Conservation (phyloP, 805 yeast species). For the Babjeviella inositovora region DNA sequence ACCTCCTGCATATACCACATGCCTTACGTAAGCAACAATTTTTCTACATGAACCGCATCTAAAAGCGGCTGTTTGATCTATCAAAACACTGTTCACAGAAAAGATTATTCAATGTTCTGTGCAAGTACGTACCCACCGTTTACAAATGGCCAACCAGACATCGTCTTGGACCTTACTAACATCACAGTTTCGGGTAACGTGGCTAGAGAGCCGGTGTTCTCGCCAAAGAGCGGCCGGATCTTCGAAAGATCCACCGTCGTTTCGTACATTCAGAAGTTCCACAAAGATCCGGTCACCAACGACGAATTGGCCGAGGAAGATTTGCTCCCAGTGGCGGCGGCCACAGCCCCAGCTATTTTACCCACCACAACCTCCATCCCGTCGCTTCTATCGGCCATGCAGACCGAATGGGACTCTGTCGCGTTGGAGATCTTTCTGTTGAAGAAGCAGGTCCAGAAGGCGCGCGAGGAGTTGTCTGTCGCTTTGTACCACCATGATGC, state of each 20-base stretch:
- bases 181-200: conserved; percentile 54
- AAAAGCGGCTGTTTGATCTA: too few relatives aligned
- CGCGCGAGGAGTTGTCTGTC: conserved; percentile 59
- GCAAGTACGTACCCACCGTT: neutral
- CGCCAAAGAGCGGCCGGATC: conserved; percentile 51
- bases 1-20: too few relatives aligned
- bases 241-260: conserved; percentile 51
- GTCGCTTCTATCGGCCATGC: conserved; percentile 54
- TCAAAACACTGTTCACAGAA: too few relatives aligned
- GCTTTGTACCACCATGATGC: conserved; percentile 83
- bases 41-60: too few relatives aligned
- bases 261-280: conserved; percentile 45
- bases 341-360: conserved; percentile 6
- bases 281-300: conserved; percentile 63
- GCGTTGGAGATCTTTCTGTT: conserved; percentile 68
- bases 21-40: too few relatives aligned
- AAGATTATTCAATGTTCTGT: conserved; percentile 2
- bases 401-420: conserved; percentile 81
- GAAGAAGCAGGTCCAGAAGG: conserved; percentile 49
- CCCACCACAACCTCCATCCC: conserved; percentile 60
- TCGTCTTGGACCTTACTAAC: neutral
- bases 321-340: conserved; percentile 20
- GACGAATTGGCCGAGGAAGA: conserved; percentile 45
- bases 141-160: too few relatives aligned
- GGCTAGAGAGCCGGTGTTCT: conserved; percentile 58